A percentile compares a stretch with the other conserved stretches of the same genome.
These are phyloP conservation scores for Periglandula ipomoeae DNA, from an alignment of 2,329 filamentous ascomycete genomes.

Conservation along the genomic window DNA sequence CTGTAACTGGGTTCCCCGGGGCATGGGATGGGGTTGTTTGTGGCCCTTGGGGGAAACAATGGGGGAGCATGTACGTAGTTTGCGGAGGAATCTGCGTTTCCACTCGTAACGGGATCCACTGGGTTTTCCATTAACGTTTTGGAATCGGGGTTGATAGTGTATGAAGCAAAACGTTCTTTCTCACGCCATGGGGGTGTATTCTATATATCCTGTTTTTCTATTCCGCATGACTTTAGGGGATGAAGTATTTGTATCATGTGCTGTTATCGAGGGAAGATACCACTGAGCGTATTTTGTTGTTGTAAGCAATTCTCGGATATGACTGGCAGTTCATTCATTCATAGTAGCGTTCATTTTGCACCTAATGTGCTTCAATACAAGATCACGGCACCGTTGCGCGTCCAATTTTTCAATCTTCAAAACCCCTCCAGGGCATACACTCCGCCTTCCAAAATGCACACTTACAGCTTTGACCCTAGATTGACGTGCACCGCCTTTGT, in stretches of 20 bases:
- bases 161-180: neutral
- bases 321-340: neutral
- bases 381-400: neutral
- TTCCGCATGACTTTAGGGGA: too few relatives aligned
- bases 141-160: neutral
- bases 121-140: too few relatives aligned
- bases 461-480: constrained; percentile 25
- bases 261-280: neutral
- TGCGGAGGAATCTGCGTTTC: neutral
- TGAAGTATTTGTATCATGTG: too few relatives aligned
- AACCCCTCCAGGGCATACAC: neutral
- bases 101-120: neutral
- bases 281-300: neutral
- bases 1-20: too few relatives aligned
- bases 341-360: neutral
- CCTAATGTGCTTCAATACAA: neutral
- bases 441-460: neutral
- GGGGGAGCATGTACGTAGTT: neutral
- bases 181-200: too few relatives aligned
- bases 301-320: neutral
- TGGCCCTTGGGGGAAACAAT: neutral
- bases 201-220: too few relatives aligned
- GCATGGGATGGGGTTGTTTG: neutral
- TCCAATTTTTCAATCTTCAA: neutral
- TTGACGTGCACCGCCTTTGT: constrained; percentile 26